Conservation (phyloP, 1,139 yeast genomes). For the Hemisphaericaspora xylanilytica region DNA sequence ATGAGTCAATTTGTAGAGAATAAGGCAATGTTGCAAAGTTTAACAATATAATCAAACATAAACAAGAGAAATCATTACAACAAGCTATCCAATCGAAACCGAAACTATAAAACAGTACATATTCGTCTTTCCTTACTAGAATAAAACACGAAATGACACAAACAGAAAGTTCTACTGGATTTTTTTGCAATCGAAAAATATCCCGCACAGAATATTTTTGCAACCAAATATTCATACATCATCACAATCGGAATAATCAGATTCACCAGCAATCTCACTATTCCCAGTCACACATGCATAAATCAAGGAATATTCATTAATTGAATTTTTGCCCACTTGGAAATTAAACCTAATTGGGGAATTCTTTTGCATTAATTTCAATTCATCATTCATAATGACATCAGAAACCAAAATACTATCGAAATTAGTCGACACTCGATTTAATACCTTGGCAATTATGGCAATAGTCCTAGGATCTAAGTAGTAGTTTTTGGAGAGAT, state of each 20-base stretch:
- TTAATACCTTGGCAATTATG: constrained; percentile 4
- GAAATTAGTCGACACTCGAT: constrained; percentile 1
- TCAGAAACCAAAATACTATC: constrained; percentile 6
- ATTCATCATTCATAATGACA: constrained; percentile 4
- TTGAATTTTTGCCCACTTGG: neutral
- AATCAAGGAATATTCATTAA: constrained; percentile 7
- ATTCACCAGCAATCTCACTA: constrained; percentile 2
- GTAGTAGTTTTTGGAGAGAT: constrained; percentile 3
- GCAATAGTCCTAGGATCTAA: constrained; percentile 6
- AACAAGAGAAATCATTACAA: too few relatives aligned
- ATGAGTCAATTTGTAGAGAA: too few relatives aligned
- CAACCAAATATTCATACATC: neutral
- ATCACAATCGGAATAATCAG: constrained; percentile 6
- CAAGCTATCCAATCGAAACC: too few relatives aligned
- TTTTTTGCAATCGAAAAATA: neutral
- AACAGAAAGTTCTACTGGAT: too few relatives aligned
- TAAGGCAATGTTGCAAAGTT: too few relatives aligned
- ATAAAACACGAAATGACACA: too few relatives aligned
- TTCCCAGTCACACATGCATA: constrained; percentile 3
- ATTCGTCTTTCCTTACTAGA: too few relatives aligned
- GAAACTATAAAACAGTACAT: too few relatives aligned
- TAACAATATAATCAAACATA: too few relatives aligned
- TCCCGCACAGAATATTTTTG: too few relatives aligned
- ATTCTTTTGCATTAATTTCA: constrained; percentile 5
- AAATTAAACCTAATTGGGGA: constrained; percentile 1